These are phyloP conservation scores for Paramecium sonneborni DNA, from an alignment of 73 alveolate genomes.

Conservation along the genomic window DNA sequence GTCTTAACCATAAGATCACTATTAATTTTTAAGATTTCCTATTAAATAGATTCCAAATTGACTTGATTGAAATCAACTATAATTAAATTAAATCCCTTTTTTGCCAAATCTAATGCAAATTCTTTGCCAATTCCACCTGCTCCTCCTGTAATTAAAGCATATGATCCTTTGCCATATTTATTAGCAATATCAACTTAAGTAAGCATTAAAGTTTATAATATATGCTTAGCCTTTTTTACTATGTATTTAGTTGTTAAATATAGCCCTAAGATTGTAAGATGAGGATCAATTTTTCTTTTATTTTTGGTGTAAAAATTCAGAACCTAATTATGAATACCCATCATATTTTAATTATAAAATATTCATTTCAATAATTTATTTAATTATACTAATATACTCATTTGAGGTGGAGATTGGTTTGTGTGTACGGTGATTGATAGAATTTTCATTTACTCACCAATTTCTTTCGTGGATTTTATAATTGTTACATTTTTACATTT, in stretches of 20 bases:
- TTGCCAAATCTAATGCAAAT: conserved; percentile 77
- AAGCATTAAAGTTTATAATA: background rate
- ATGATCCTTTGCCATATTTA: conserved; percentile 77
- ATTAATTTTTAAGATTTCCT: conserved; percentile 1
- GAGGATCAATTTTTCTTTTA: conserved; percentile 10
- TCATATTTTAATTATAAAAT: background rate
- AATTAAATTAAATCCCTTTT: conserved; percentile 72
- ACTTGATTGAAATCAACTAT: conserved; percentile 66
- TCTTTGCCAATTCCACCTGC: conserved; percentile 87
- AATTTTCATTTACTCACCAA: background rate
- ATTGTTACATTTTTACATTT: background rate
- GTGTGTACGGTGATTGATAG: background rate
- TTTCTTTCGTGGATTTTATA: background rate
- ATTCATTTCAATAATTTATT: background rate
- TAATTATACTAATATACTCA: background rate
- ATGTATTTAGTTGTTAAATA: conserved; percentile 8
- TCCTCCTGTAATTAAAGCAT: conserved; percentile 82
- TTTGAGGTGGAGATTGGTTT: background rate
- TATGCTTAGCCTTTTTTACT: background rate
- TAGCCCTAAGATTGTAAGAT: background rate
- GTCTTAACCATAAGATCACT: background rate
- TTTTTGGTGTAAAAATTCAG: background rate
- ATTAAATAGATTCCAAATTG: background rate
- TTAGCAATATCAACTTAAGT: background rate
- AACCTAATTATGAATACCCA: background rate